Base-by-base conservation (phyloP, 73 alveolate species). In the Stentor coeruleus region DNA sequence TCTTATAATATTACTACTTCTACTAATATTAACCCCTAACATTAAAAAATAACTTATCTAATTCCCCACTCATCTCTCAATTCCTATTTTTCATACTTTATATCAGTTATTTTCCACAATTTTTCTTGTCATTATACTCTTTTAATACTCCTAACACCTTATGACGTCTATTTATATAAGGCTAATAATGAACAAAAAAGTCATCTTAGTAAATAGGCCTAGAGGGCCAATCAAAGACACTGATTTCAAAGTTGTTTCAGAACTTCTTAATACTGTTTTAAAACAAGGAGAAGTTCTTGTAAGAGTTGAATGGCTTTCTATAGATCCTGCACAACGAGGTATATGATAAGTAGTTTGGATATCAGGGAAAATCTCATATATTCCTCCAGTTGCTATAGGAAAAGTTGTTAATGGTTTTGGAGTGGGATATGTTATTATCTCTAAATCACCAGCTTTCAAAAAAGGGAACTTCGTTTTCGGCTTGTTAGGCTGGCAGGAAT, bases 401-500 rank as follows among this genome's bases (percentile, higher is more conserved):
- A 15, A 26, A 66, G 79, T 66, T 20, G 33, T 66, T 11, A 26
- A 20, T 28, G 39, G 79, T 33, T 15, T 66, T 26, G 79, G 79
- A 1, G 41, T 66, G 11, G 79, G 79, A 20, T 31, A 66, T 11
- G 79, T 66, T 1, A 66, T 66, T 33, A 15, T 11, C n/a, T 66
- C 79, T 20, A 41, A 30, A 20, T 20, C 35, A 2, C 41, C 31
- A 41, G 31, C 28, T 26, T 77, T 77, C 30, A 35, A 49, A 40
- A 59, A 38, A 42, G 85, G 85, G 15, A 59, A 77, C 3, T 38
- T 36, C 41, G 85, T 77, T 33, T 42, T 31, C 39, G 85, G 85
- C 2, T 28, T 38, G 2, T 59, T 77, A 4, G 81, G 74, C 81
- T 77, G 85, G 85, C 81, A 77, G 40, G 74, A 38, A 38, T 77